Conservation (phyloP, 2,329 filamentous ascomycete species). For the Trichoderma guizhouense region DNA sequence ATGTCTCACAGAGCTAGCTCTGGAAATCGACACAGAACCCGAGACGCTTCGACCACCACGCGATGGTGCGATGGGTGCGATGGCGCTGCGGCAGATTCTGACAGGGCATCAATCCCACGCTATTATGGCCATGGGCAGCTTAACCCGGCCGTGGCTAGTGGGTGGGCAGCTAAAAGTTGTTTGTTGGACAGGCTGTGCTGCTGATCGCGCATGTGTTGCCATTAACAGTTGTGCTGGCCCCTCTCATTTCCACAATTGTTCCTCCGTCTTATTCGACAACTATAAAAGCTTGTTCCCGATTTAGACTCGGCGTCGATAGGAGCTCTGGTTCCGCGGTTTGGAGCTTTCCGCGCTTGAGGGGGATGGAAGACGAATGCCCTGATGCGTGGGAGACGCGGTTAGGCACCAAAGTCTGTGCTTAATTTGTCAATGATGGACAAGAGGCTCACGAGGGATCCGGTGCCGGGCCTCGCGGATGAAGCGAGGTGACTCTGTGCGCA, state of each 20-base stretch:
- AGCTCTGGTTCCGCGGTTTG: constrained; percentile 5
- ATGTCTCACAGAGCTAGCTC: background rate
- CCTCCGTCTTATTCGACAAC: constrained; percentile 10
- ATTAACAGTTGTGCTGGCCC: background rate
- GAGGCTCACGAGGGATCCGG: background rate
- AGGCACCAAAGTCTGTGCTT: background rate
- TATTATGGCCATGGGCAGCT: background rate
- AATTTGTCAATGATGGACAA: background rate
- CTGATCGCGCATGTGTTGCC: constrained; percentile 8
- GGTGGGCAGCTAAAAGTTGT: background rate
- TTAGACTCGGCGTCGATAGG: background rate
- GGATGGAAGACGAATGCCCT: background rate
- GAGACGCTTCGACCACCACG: background rate
- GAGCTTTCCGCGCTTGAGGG: background rate
- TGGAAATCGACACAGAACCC: background rate
- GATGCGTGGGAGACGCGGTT: background rate
- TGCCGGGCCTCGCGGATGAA: background rate
- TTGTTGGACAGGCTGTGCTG: constrained; percentile 4
- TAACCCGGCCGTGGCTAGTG: background rate
- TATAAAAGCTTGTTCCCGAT: constrained; percentile 10
- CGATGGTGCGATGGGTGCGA: background rate
- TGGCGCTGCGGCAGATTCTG: background rate
- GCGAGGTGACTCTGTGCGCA: background rate
- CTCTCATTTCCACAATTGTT: constrained; percentile 13
- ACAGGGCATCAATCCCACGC: background rate